Conservation (phyloP, 2,329 filamentous ascomycete genomes). For the Aspergillus fumigatiaffinis region DNA sequence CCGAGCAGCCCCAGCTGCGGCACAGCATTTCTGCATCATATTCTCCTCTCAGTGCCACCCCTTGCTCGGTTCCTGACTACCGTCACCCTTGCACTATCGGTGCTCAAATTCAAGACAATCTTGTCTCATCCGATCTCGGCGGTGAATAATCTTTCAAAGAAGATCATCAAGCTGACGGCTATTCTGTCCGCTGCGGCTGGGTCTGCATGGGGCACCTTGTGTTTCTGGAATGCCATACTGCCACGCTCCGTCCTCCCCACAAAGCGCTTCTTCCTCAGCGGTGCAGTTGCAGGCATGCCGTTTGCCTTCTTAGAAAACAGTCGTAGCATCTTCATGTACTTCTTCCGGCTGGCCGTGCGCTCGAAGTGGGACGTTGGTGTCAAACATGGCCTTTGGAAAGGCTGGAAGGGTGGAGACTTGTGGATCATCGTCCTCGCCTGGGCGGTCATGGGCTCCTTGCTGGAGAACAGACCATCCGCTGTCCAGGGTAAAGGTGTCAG, state of each 20-base stretch:
- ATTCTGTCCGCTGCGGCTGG: slow-evolving; percentile 81
- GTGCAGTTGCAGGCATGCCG: slow-evolving; percentile 71
- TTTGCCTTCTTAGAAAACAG: slow-evolving; percentile 66
- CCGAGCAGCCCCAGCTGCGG: slow-evolving; percentile 83
- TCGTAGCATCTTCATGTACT: slow-evolving; percentile 71
- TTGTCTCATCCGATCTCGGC: slow-evolving; percentile 66
- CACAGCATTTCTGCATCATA: slow-evolving; percentile 82
- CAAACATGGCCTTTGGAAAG: slow-evolving; percentile 84
- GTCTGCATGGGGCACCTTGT: slow-evolving; percentile 83
- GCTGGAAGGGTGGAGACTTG: slow-evolving; percentile 77
- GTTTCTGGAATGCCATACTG: slow-evolving; percentile 77
- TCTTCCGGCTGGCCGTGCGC: slow-evolving; percentile 72
- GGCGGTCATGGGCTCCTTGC: slow-evolving; percentile 71
- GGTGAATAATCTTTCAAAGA: slow-evolving; percentile 62
- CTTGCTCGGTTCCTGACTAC: slow-evolving; percentile 68
- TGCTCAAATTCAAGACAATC: slow-evolving; percentile 65
- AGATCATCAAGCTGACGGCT: slow-evolving; percentile 68
- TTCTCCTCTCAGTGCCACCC: slow-evolving; percentile 75
- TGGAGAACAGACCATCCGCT: slow-evolving; percentile 66
- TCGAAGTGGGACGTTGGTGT: slow-evolving; percentile 89
- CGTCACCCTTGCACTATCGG: slow-evolving; percentile 62
- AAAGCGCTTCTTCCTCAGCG: slow-evolving; percentile 85
- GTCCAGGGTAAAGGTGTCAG: slow-evolving; percentile 64
- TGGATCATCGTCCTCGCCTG: slow-evolving; percentile 76
- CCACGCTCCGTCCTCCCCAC: slow-evolving; percentile 71